Evolutionary conservation across 176 grass and related monocot genomes (phyloP), one percentile per base, ranked within the genome.

Genomic region (Triticum monococcum): DNA sequence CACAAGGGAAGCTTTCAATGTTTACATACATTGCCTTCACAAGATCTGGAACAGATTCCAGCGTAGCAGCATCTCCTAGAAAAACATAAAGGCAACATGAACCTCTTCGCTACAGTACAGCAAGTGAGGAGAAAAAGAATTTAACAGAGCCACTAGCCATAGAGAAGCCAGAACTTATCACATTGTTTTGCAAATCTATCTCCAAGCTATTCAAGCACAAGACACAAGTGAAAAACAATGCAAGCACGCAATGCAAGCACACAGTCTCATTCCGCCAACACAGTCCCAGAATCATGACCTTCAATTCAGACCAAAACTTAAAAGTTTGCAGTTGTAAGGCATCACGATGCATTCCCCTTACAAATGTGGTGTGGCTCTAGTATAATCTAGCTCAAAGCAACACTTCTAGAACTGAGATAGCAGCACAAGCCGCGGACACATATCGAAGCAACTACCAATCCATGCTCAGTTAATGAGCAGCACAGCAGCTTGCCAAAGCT

Each of bases 21-120:
- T 91, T 90, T 46, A 87, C 24, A 77, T 96, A 96, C 97, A 98
- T 96, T 76, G 88, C 92, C 79, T 89, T 98, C 84, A 96, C 90
- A 75, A 98, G 93, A 90, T 98, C 97, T 24, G 97, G 97, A 91
- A 98, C 92, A 74, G 97, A 96, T 64, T 94, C 94, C 89, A 98
- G 72, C 10, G 84, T 75, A 16, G 82, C 80, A 74, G 30, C 79
- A 79, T 81, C 81, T 91, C 88, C 96, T 95, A 54, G 23, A 74
- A 48, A 86, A 86, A 81, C 33, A 59, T 26, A 78, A 82, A 38
- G 61, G 59, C 4, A 59, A 68, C n/a, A 80, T 18, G 14, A 84
- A 61, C 9, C 12, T 76, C 69, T 68, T 30, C 28, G 31, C 43
- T 74, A 84, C 10, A 45, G 14, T 50, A 68, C 13, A 84, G n/a